These are phyloP conservation scores for Fusarium mangiferae DNA, from an alignment of 2,329 filamentous ascomycete genomes.

Conservation along the genomic window DNA sequence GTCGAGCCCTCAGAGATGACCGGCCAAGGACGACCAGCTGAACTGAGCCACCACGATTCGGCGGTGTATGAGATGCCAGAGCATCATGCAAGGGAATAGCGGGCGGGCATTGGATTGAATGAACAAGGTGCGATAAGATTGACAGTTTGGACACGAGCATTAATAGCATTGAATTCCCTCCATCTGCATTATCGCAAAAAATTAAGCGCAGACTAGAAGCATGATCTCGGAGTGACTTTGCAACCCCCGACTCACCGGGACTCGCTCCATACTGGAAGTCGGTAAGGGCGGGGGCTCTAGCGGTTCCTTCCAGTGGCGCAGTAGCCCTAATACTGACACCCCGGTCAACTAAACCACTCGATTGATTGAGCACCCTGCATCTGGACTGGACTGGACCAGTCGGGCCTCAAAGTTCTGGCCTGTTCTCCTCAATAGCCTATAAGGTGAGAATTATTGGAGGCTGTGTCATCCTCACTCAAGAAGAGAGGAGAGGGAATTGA, in stretches of 20 bases:
- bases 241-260: not conserved
- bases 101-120: not conserved
- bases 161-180: not conserved
- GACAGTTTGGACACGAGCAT: not conserved
- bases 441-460: not conserved
- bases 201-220: not conserved
- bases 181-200: rapidly evolving
- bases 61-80: not conserved
- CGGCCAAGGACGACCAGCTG: not conserved
- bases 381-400: not conserved
- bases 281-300: not conserved
- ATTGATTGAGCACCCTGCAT: not conserved
- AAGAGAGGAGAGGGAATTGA: not conserved
- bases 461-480: not conserved
- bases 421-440: not conserved
- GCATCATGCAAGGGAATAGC: not conserved
- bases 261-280: not conserved
- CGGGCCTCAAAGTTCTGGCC: not conserved
- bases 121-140: not conserved
- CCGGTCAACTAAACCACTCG: not conserved
- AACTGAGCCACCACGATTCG: not conserved
- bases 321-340: not conserved
- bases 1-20: not conserved
- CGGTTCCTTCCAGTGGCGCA: not conserved
- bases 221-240: too few species aligned